phyloP scores from a whole-genome alignment of 106 monocot genomes.

The Allium cepa region DNA sequence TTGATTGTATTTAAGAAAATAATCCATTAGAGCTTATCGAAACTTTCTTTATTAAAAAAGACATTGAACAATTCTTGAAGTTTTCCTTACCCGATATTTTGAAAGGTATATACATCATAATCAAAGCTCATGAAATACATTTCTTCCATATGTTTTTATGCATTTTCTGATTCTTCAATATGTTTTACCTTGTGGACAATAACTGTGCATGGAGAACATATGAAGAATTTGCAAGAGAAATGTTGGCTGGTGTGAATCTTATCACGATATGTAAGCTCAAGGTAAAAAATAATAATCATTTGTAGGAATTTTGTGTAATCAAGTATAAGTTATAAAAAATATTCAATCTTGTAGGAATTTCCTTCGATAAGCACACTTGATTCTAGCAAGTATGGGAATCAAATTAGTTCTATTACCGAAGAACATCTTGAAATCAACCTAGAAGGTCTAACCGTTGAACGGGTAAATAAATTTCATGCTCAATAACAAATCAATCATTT shows the following conservation, averaged over 20 bases:
- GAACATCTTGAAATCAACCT: slow-evolving; percentile 32
- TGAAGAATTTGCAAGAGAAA: slow-evolving; percentile 58
- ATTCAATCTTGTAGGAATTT: slow-evolving; percentile 29
- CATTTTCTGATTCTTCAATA: background rate
- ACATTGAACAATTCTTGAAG: slow-evolving; percentile 30
- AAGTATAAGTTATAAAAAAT: background rate
- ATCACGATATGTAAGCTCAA: slow-evolving; percentile 32
- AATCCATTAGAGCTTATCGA: slow-evolving; percentile 53
- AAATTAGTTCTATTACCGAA: slow-evolving; percentile 33
- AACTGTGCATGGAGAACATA: slow-evolving; percentile 48
- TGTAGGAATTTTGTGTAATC: background rate
- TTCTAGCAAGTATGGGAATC: slow-evolving; percentile 37
- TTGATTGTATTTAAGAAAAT: slow-evolving; percentile 20
- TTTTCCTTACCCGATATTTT: slow-evolving; percentile 57
- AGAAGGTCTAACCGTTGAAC: slow-evolving; percentile 36
- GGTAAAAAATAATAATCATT: slow-evolving; percentile 10
- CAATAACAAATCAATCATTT: too few species aligned
- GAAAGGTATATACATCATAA: slow-evolving; percentile 23
- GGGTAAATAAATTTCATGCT: slow-evolving; percentile 3
- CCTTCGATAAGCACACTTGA: slow-evolving; percentile 63
- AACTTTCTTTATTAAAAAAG: slow-evolving; percentile 18
- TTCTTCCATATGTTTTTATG: background rate
- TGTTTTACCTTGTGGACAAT: slow-evolving; percentile 4
- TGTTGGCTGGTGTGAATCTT: slow-evolving; percentile 57
- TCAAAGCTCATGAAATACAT: background rate